A percentile compares a stretch with the other conserved stretches of the same genome.
Evolutionary conservation across 78 protist genomes (phyloP).

Genomic region (Pigoraptor vietnamica): DNA sequence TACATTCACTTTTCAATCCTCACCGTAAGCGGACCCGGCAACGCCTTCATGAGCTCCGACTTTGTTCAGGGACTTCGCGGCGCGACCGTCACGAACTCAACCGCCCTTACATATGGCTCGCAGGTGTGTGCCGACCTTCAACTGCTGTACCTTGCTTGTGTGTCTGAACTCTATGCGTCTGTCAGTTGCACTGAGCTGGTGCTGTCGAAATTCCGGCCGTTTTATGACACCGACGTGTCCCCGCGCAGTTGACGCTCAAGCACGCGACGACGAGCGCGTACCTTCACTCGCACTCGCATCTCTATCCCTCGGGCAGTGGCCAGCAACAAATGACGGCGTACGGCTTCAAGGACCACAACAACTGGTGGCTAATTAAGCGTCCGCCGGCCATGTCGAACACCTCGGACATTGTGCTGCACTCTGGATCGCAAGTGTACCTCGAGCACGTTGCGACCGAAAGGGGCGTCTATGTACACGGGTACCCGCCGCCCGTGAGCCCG

Average conservation of each 20-base stretch:
- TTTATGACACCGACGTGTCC: too few relatives aligned
- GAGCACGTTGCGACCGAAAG: not conserved
- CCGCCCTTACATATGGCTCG: not conserved
- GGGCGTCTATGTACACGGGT: not conserved
- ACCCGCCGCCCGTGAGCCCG: conserved; percentile 3
- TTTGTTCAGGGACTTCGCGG: not conserved
- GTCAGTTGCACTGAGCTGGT: too few relatives aligned
- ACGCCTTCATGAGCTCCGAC: conserved; percentile 8
- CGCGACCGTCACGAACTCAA: not conserved
- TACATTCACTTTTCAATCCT: conserved; percentile 3
- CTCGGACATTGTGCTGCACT: not conserved
- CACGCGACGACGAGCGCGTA: not conserved
- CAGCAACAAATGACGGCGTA: conserved; percentile 20
- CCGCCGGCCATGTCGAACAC: not conserved
- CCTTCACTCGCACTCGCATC: not conserved
- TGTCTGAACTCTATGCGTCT: too few relatives aligned
- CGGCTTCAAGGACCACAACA: conserved; percentile 14
- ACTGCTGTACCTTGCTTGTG: too few relatives aligned
- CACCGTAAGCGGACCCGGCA: conserved; percentile 5
- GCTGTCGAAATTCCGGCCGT: too few relatives aligned
- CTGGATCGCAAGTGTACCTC: not conserved
- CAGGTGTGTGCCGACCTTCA: not conserved
- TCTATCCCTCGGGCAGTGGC: not conserved
- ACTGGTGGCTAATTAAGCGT: not conserved
- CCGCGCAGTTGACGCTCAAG: not conserved